Percentiles rank a stretch among this genome's conserved stretches.
phyloP scores from a whole-genome alignment of 768 basidiomycete genomes.

The Lactarius sanguifluus region DNA sequence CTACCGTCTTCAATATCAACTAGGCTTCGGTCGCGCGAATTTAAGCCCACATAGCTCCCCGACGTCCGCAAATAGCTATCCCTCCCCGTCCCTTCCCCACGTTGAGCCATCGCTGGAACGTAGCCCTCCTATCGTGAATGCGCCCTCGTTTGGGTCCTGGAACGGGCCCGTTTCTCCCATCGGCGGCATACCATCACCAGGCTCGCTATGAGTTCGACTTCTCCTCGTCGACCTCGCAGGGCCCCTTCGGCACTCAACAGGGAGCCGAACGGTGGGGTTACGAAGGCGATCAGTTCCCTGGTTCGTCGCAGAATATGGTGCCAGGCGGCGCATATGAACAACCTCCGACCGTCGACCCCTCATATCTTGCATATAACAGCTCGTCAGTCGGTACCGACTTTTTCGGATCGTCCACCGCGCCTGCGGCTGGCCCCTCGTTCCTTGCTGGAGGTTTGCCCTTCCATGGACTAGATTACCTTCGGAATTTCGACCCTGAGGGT shows the following conservation, averaged over 20 bases:
- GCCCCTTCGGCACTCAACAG: slow-evolving; percentile 13
- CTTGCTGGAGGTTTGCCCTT: slow-evolving; percentile 77
- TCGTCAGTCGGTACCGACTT: slow-evolving; percentile 29
- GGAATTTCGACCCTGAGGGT: slow-evolving; percentile 63
- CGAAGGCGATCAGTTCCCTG: slow-evolving; percentile 24
- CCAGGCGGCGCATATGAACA: slow-evolving; percentile 17
- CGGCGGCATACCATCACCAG: slow-evolving; percentile 21
- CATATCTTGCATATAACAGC: slow-evolving; percentile 25
- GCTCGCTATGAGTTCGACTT: slow-evolving; percentile 30
- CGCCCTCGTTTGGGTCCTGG: slow-evolving; percentile 38
- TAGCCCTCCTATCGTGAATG: slow-evolving; percentile 52
- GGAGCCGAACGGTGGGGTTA: slow-evolving; percentile 21
- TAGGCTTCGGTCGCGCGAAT: slow-evolving; percentile 39
- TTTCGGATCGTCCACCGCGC: slow-evolving; percentile 43
- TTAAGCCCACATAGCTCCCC: slow-evolving; percentile 75
- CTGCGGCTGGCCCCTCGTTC: slow-evolving; percentile 63
- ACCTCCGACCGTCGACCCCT: slow-evolving; percentile 28
- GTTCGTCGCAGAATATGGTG: slow-evolving; percentile 14
- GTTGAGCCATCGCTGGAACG: slow-evolving; percentile 52
- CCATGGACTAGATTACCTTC: slow-evolving; percentile 79
- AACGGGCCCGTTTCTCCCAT: slow-evolving; percentile 27
- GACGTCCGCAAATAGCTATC: slow-evolving; percentile 61
- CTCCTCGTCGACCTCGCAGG: slow-evolving; percentile 13
- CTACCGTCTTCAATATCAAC: slow-evolving; percentile 32
- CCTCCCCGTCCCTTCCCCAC: slow-evolving; percentile 63